These are phyloP conservation scores for Orbilia blumenaviensis DNA, from an alignment of 2,329 filamentous ascomycete genomes.

Conservation along the genomic window DNA sequence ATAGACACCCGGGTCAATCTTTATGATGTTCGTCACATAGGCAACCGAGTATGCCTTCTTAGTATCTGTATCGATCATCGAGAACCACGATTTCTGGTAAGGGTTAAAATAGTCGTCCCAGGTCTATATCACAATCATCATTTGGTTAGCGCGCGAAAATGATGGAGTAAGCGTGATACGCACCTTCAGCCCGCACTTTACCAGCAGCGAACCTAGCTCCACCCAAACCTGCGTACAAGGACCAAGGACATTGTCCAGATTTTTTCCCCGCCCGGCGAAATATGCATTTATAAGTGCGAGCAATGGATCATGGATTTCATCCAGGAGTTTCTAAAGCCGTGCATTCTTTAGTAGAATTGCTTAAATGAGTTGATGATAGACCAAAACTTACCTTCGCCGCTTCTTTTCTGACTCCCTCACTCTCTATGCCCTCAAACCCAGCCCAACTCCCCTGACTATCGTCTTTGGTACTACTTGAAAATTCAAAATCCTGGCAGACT, in stretches of 20 bases:
- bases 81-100: slow-evolving; percentile 65
- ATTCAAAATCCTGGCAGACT: slow-evolving; percentile 53
- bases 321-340: slow-evolving; percentile 53
- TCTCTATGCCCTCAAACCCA: slow-evolving; percentile 62
- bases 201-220: slow-evolving; percentile 63
- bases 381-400: slow-evolving; percentile 55
- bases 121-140: slow-evolving; percentile 23
- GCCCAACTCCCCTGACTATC: slow-evolving; percentile 71
- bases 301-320: slow-evolving; percentile 57
- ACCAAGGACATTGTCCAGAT: slow-evolving; percentile 30
- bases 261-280: slow-evolving; percentile 25
- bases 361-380: neutral
- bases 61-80: slow-evolving; percentile 63
- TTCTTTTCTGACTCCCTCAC: slow-evolving; percentile 47
- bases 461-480: slow-evolving; percentile 62
- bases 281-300: slow-evolving; percentile 49
- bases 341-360: neutral
- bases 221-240: slow-evolving; percentile 64
- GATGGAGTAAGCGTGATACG: neutral
- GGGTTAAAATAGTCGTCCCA: slow-evolving; percentile 69
- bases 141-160: neutral
- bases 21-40: slow-evolving; percentile 63
- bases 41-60: slow-evolving; percentile 64
- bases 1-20: slow-evolving; percentile 54
- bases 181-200: slow-evolving; percentile 63